Percentiles rank a stretch among this genome's conserved stretches.
These are phyloP conservation scores for Candida awuae DNA, from an alignment of 805 yeast genomes.

Conservation along the genomic window DNA sequence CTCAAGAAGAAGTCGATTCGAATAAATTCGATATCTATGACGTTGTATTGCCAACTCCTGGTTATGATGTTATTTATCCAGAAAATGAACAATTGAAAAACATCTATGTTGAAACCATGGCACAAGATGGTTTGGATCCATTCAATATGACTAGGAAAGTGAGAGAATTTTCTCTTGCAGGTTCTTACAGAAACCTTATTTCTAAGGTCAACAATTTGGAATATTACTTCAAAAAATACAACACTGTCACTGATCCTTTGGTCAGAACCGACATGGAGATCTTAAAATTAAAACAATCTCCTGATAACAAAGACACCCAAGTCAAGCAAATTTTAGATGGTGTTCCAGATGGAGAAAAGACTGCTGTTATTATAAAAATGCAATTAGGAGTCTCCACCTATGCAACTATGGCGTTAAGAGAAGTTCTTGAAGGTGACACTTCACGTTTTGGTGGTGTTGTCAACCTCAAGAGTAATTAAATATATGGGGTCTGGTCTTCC, in stretches of 20 bases:
- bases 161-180: conserved; percentile 85
- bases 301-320: conserved; percentile 12
- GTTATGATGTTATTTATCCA: conserved; percentile 87
- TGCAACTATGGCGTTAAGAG: conserved; percentile 97
- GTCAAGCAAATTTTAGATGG: conserved; percentile 26
- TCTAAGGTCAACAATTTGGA: conserved; percentile 58
- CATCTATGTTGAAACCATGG: conserved; percentile 67
- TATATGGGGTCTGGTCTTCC: not conserved
- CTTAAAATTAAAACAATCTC: conserved; percentile 26
- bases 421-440: conserved; percentile 74
- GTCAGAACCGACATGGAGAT: conserved; percentile 72
- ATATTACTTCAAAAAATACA: conserved; percentile 55
- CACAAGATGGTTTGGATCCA: conserved; percentile 75
- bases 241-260: conserved; percentile 57
- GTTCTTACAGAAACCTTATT: conserved; percentile 74
- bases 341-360: conserved; percentile 35
- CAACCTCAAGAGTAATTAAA: conserved; percentile 12
- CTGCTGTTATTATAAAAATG: conserved; percentile 69
- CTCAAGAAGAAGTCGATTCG: conserved; percentile 58
- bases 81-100: conserved; percentile 49
- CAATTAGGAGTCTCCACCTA: conserved; percentile 80
- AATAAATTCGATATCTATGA: conserved; percentile 65
- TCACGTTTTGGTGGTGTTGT: conserved; percentile 23
- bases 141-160: conserved; percentile 75
- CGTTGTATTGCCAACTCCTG: conserved; percentile 93